A percentile compares a stretch with the other conserved stretches of the same genome.
Evolutionary conservation across 1,284 basidiomycete species (phyloP).

Genomic region (Sanghuangporus weigelae): DNA sequence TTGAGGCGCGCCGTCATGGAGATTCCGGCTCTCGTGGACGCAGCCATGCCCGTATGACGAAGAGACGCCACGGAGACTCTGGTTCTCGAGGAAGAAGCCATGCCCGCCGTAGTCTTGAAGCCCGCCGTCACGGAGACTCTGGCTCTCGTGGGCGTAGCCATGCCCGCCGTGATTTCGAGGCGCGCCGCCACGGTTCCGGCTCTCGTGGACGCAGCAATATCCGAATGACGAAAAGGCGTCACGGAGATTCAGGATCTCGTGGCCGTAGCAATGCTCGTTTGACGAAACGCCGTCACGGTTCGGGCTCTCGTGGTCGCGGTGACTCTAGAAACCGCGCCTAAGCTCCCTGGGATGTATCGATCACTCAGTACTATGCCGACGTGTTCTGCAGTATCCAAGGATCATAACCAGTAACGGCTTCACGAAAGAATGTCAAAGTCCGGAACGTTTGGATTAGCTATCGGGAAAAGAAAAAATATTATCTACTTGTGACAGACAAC

Average conservation of each 20-base stretch:
- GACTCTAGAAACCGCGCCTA: neutral
- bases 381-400: too few relatives aligned
- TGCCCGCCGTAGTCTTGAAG: neutral
- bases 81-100: conserved; percentile 4
- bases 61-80: neutral
- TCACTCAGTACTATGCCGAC: too few relatives aligned
- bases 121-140: conserved; percentile 11
- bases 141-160: conserved; percentile 9
- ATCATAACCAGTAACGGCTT: too few relatives aligned
- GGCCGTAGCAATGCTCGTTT: conserved; percentile 4
- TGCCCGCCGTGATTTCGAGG: neutral
- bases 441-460: too few relatives aligned
- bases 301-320: conserved; percentile 8
- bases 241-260: conserved; percentile 6
- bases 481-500: too few relatives aligned
- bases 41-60: neutral
- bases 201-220: conserved; percentile 8
- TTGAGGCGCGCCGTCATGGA: neutral
- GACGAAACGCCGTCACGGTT: neutral
- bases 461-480: too few relatives aligned
- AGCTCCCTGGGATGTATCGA: too few relatives aligned
- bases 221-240: neutral
- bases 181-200: conserved; percentile 7
- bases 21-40: conserved; percentile 5
- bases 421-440: too few relatives aligned